Conservation (phyloP, 1,284 basidiomycete genomes). For the Microbotryomycetes sp. region DNA sequence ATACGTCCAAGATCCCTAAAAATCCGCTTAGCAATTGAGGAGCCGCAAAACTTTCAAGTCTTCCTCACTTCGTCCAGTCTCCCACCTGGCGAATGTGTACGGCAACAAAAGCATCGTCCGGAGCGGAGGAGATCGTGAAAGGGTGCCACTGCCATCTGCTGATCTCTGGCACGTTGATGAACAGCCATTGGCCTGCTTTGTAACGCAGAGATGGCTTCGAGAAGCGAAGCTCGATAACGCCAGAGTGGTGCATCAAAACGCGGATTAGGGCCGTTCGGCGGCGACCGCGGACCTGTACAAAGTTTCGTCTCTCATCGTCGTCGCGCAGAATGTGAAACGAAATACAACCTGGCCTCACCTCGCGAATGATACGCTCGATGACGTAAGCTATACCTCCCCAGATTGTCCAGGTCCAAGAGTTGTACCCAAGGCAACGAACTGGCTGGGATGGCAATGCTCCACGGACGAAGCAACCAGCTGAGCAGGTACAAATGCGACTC, state of each 20-base stretch:
- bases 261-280: constrained; percentile 66
- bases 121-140: constrained; percentile 88
- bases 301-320: neutral
- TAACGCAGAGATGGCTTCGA: constrained; percentile 81
- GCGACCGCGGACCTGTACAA: constrained; percentile 38
- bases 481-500: neutral
- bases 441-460: constrained; percentile 55
- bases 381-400: constrained; percentile 82
- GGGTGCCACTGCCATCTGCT: constrained; percentile 71
- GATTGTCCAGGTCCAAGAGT: constrained; percentile 76
- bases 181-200: constrained; percentile 82
- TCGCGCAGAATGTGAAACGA: neutral
- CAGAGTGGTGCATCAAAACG: constrained; percentile 46
- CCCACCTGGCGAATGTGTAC: constrained; percentile 84
- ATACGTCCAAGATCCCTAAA: neutral
- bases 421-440: constrained; percentile 75
- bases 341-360: constrained; percentile 44
- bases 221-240: constrained; percentile 82
- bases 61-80: constrained; percentile 59
- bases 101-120: constrained; percentile 80
- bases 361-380: constrained; percentile 68
- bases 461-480: constrained; percentile 74
- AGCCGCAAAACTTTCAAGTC: neutral
- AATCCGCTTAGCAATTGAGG: neutral
- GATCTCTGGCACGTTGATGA: constrained; percentile 74